Conservation (phyloP, 805 yeast species). For the Candida easanensis region DNA sequence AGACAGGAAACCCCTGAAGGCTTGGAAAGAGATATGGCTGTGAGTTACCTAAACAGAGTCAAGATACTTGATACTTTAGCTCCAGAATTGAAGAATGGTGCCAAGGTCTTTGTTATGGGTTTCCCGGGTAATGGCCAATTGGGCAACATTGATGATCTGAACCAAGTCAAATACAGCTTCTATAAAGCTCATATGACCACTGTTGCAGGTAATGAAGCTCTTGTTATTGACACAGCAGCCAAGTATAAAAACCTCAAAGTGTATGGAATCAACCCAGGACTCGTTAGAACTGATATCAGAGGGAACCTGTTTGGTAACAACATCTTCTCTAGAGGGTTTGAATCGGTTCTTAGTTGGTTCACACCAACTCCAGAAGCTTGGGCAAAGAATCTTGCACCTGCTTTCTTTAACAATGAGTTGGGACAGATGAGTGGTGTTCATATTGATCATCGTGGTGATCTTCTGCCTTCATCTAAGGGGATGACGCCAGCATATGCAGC, state of each 20-base stretch:
- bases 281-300: constrained; percentile 36
- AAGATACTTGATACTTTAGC: constrained; percentile 30
- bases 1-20: constrained; percentile 37
- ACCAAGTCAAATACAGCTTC: constrained; percentile 32
- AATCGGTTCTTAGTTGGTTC: constrained; percentile 31
- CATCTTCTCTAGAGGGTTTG: constrained; percentile 26
- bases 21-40: constrained; percentile 37
- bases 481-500: constrained; percentile 30
- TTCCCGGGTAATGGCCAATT: constrained; percentile 35
- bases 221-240: constrained; percentile 27
- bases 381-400: constrained; percentile 31
- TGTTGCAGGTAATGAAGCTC: constrained; percentile 41
- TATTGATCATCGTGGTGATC: constrained; percentile 31
- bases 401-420: constrained; percentile 30
- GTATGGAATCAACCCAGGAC: constrained; percentile 41
- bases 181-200: constrained; percentile 36
- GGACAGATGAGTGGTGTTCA: constrained; percentile 30
- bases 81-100: constrained; percentile 21
- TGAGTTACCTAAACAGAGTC: constrained; percentile 35
- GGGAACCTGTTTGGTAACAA: constrained; percentile 32
- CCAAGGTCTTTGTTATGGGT: constrained; percentile 37
- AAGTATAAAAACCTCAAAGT: constrained; percentile 25
- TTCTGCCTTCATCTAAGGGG: constrained; percentile 28
- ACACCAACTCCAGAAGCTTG: constrained; percentile 34
- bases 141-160: constrained; percentile 35